Conservation (phyloP, 2,329 filamentous ascomycete genomes). For the Oidium heveae region DNA sequence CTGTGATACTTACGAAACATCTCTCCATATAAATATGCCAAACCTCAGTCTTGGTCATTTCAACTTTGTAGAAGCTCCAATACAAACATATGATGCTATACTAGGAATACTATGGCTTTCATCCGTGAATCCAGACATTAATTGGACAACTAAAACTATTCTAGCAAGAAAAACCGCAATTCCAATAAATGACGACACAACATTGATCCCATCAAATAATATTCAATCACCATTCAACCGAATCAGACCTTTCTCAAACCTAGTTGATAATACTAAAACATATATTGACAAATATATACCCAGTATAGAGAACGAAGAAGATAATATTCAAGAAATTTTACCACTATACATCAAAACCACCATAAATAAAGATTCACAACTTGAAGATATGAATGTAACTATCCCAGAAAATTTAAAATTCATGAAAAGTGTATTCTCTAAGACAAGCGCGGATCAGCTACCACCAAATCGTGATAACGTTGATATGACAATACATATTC, state of each 20-base stretch:
- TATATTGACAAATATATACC: not conserved
- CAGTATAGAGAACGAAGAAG: not conserved
- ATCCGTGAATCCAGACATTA: not conserved
- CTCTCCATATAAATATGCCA: not conserved
- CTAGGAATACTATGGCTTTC: not conserved
- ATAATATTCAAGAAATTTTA: not conserved
- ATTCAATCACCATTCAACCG: not conserved
- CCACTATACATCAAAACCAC: not conserved
- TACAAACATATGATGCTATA: not conserved
- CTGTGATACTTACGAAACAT: not conserved
- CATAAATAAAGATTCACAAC: not conserved
- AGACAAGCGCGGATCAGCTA: not conserved
- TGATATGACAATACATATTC: constrained; percentile 1
- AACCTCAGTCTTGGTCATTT: not conserved
- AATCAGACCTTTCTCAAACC: not conserved
- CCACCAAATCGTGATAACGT: not conserved
- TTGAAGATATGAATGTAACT: not conserved
- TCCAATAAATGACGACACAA: not conserved
- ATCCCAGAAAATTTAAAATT: not conserved
- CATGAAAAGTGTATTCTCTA: not conserved
- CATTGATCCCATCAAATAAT: not conserved
- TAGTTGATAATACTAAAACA: not conserved
- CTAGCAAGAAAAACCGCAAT: not conserved
- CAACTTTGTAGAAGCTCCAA: not conserved
- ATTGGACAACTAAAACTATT: not conserved